Evolutionary conservation across 768 basidiomycete genomes (phyloP).

Genomic region (Leucosporidium scottii): DNA sequence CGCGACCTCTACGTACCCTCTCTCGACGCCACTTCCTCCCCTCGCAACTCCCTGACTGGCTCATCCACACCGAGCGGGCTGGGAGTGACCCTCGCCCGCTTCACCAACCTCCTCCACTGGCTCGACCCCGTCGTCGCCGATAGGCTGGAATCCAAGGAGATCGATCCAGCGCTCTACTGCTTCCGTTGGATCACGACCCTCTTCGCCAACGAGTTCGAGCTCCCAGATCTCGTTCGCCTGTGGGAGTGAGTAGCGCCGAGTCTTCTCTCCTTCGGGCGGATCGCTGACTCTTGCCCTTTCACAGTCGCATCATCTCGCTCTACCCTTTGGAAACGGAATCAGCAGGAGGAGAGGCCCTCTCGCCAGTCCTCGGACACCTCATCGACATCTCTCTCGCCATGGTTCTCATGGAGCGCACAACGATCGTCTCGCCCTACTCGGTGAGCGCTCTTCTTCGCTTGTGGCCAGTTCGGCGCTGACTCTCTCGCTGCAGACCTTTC

Average conservation of each 20-base stretch:
- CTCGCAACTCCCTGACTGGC: background rate
- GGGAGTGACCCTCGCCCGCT: constrained; percentile 17
- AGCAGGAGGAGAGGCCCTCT: constrained; percentile 7
- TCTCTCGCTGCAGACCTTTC: background rate
- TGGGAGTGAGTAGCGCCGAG: constrained; percentile 20
- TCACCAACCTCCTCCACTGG: constrained; percentile 14
- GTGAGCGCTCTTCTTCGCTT: background rate
- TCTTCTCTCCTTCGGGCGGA: background rate
- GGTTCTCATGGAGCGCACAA: constrained; percentile 13
- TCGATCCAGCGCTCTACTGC: constrained; percentile 13
- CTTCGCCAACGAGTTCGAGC: constrained; percentile 25
- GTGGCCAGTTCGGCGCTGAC: background rate
- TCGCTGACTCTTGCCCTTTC: background rate
- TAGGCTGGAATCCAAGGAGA: constrained; percentile 17
- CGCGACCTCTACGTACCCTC: constrained; percentile 27
- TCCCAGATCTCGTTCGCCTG: constrained; percentile 26
- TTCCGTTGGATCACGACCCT: constrained; percentile 29
- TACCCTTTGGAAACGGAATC: constrained; percentile 6
- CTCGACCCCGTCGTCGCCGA: constrained; percentile 24
- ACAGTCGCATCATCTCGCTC: constrained; percentile 25
- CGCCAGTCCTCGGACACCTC: constrained; percentile 27
- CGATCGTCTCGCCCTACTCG: constrained; percentile 22
- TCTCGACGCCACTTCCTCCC: constrained; percentile 15
- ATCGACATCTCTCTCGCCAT: constrained; percentile 28
- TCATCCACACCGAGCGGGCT: constrained; percentile 2